Percentiles rank a stretch among this genome's conserved stretches.
phyloP scores from a whole-genome alignment of 257 asterid genomes.

The Salvia splendens region DNA sequence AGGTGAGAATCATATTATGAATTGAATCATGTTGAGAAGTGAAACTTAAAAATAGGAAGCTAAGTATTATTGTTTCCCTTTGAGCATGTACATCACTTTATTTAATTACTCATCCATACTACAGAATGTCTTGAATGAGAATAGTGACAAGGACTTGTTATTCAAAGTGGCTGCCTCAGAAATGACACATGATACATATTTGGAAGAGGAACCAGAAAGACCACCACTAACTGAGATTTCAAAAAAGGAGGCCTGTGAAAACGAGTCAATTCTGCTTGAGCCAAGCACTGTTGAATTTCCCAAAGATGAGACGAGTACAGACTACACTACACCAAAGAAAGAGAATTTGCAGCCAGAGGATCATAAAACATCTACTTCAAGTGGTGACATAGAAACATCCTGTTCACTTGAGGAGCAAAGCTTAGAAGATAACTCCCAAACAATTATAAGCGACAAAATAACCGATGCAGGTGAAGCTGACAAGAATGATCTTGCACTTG shows the following conservation, averaged over 20 bases:
- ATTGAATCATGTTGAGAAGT: neutral
- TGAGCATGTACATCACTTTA: neutral
- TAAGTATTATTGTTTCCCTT: neutral
- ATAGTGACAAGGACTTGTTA: slow-evolving; percentile 24
- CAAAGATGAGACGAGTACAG: slow-evolving; percentile 22
- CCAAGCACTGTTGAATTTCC: slow-evolving; percentile 2
- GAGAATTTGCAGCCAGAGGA: slow-evolving; percentile 28
- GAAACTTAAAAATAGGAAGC: neutral
- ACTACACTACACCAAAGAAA: slow-evolving; percentile 14
- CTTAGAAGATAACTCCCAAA: slow-evolving; percentile 11
- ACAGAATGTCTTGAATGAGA: slow-evolving; percentile 32
- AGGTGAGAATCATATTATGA: slow-evolving; percentile 33
- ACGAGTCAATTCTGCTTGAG: slow-evolving; percentile 23
- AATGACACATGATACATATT: slow-evolving; percentile 14
- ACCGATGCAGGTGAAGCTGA: slow-evolving; percentile 4
- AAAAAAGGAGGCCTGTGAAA: slow-evolving; percentile 19
- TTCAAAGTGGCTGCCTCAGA: slow-evolving; percentile 22
- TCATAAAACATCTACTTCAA: slow-evolving; percentile 23
- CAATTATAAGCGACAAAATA: slow-evolving; percentile 3
- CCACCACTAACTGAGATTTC: slow-evolving; percentile 26
- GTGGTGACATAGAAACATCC: slow-evolving; percentile 28
- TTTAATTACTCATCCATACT: slow-evolving; percentile 1
- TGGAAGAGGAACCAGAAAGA: slow-evolving; percentile 25
- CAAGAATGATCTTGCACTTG: slow-evolving; percentile 15
- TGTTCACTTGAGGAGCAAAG: slow-evolving; percentile 25